Evolutionary conservation across 352 stramenopile genomes (phyloP).

Genomic region (Pythium aristosporum): DNA sequence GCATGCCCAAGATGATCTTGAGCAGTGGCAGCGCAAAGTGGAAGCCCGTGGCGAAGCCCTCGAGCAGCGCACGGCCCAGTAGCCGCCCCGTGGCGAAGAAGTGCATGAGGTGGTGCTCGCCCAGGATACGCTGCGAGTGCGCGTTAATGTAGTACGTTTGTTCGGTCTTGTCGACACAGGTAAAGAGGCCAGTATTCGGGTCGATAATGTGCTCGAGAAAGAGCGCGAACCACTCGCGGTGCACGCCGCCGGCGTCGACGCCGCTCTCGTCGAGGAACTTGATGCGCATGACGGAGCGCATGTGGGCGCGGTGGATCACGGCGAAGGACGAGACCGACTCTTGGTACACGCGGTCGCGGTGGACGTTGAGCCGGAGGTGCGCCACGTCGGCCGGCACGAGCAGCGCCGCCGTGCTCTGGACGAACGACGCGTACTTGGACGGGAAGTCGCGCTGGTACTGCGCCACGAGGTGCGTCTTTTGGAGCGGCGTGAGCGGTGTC

Average conservation of each 20-base stretch:
- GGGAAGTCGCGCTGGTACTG: conserved; percentile 30
- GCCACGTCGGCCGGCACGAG: conserved; percentile 26
- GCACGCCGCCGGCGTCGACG: conserved; percentile 59
- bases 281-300: conserved; percentile 45
- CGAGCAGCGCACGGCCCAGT: conserved; percentile 36
- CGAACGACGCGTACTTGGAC: conserved; percentile 39
- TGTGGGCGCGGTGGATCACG: conserved; percentile 24
- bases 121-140: conserved; percentile 25
- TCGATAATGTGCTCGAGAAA: conserved; percentile 38
- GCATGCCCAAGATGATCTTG: conserved; percentile 92
- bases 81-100: conserved; percentile 32
- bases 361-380: conserved; percentile 30
- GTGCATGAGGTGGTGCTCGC: conserved; percentile 34
- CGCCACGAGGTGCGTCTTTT: conserved; percentile 16
- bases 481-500: background rate
- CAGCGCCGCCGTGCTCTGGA: conserved; percentile 21
- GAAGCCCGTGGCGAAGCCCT: conserved; percentile 83
- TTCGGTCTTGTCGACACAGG: conserved; percentile 31
- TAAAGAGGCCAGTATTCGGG: conserved; percentile 28
- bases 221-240: conserved; percentile 68
- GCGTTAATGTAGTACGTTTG: conserved; percentile 39
- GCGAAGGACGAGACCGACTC: conserved; percentile 37
- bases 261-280: conserved; percentile 60
- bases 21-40: conserved; percentile 92
- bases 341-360: conserved; percentile 30